Evolutionary conservation across 768 basidiomycete genomes (phyloP), one percentile per base, ranked within the genome.

Genomic region (Suillus paluster): DNA sequence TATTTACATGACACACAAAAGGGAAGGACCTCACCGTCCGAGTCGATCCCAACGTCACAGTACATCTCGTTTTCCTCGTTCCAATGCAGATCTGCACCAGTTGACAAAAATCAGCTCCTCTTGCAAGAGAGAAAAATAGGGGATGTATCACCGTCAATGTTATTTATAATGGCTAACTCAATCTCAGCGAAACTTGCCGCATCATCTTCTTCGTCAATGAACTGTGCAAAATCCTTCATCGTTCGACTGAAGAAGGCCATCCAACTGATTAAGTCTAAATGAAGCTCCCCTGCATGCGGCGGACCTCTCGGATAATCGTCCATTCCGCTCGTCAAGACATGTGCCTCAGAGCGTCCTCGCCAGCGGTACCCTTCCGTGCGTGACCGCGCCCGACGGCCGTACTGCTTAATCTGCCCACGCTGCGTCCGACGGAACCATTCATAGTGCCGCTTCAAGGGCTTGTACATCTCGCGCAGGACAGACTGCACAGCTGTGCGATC

Each of bases 391-490:
- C 84, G 84, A 39, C 96, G 84, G 4, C 84, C 86, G 72, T 94
- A 99, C 71, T 94, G 93, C 71, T 93, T 94, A 68, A 98, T 90
- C 72, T 96, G 94, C 9, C 96, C 96, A 5, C 92, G 85, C 73
- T 99, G 96, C 3, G 96, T 97, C 49, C 89, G 87, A 45, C 94
- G 86, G 83, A 99, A 97, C 96, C 96, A 99, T 58, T 94, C 89
- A 71, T 97, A 98, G 73, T 98, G 97, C 30, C 92, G 85, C 69
- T 91, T 92, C 15, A 98, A 81, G 0, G 92, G 90, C 23, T 78
- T 75, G 71, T 99, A 99, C 56, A 97, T 92, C 4, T 87, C 88
- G 57, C 81, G 84, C 45, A 99, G 84, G 5, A 19, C 17, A 39
- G 54, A 55, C 23, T 39, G 54, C 11, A 25, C 54, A 39, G 54